phyloP scores from a whole-genome alignment of 306 rosid genomes.

The Lathyrus sativus region DNA sequence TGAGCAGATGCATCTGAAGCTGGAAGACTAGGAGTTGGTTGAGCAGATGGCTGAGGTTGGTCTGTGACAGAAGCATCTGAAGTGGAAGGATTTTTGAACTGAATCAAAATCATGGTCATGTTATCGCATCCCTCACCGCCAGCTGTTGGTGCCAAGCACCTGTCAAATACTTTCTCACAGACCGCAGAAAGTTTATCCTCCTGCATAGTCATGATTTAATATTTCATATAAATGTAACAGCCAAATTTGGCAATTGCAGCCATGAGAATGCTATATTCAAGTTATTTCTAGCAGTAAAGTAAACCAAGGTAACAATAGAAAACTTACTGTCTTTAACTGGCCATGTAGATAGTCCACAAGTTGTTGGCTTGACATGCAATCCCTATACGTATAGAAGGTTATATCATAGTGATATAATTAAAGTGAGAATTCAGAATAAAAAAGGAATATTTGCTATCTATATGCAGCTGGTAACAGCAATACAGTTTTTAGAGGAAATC shows the following conservation, averaged over 20 bases:
- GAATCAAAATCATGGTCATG: conserved; percentile 98
- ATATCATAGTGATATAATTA: neutral
- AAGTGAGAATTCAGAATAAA: conserved; percentile 12
- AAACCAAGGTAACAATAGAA: conserved; percentile 9
- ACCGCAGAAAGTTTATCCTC: conserved; percentile 73
- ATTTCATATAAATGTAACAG: conserved; percentile 11
- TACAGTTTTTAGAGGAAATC: conserved; percentile 15
- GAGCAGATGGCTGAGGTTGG: conserved; percentile 52
- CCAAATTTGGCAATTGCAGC: neutral
- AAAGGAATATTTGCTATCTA: conserved; percentile 1
- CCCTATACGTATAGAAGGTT: conserved; percentile 55
- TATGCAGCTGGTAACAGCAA: conserved; percentile 22
- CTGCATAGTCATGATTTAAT: conserved; percentile 51
- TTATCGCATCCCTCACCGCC: conserved; percentile 96
- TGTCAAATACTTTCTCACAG: conserved; percentile 89
- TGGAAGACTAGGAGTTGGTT: conserved; percentile 37
- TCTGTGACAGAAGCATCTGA: conserved; percentile 41
- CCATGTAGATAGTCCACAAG: conserved; percentile 76
- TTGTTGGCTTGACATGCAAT: conserved; percentile 96
- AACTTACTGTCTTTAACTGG: conserved; percentile 68
- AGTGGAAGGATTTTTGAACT: conserved; percentile 57
- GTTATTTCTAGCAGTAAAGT: conserved; percentile 7
- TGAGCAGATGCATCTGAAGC: conserved; percentile 42
- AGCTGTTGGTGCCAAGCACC: conserved; percentile 91
- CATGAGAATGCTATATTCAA: conserved; percentile 23